Conservation (phyloP, 306 rosid genomes). For the Leucaena leucocephala region DNA sequence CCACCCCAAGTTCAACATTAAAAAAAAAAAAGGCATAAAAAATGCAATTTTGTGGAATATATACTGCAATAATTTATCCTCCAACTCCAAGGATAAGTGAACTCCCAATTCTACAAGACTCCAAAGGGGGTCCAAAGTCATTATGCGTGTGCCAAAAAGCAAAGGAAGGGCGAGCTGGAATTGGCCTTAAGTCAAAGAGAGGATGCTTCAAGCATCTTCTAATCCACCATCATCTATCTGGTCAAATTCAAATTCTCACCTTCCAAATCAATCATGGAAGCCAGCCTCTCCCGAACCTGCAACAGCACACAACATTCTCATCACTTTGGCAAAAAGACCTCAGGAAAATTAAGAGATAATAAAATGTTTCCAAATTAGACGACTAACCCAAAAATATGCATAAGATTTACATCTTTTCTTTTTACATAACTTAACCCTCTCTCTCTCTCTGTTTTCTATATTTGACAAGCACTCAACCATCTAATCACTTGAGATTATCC, state of each 20-base stretch:
- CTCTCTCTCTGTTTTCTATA: no score
- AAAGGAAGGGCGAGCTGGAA: constrained; percentile 13
- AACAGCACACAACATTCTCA: constrained; percentile 14
- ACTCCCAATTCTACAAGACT: neutral
- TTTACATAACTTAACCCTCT: neutral
- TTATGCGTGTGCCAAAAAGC: neutral
- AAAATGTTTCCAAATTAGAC: neutral
- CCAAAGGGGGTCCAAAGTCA: neutral
- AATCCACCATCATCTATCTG: constrained; percentile 9
- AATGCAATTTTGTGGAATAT: neutral
- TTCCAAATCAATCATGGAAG: constrained; percentile 84
- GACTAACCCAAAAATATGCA: neutral
- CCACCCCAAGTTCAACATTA: no score
- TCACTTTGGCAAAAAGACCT: no score
- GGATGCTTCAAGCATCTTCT: constrained; percentile 6
- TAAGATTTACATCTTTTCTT: neutral
- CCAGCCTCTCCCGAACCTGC: constrained; percentile 79
- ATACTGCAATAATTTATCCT: neutral
- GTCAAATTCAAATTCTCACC: constrained; percentile 69
- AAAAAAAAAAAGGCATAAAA: neutral
- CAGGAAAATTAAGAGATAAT: no score
- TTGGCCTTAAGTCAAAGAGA: neutral
- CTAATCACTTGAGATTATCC: neutral
- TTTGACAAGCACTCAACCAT: neutral
- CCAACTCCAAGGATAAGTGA: neutral